Evolutionary conservation across 352 stramenopile genomes (phyloP).

Genomic region (Phytophthora multivora): DNA sequence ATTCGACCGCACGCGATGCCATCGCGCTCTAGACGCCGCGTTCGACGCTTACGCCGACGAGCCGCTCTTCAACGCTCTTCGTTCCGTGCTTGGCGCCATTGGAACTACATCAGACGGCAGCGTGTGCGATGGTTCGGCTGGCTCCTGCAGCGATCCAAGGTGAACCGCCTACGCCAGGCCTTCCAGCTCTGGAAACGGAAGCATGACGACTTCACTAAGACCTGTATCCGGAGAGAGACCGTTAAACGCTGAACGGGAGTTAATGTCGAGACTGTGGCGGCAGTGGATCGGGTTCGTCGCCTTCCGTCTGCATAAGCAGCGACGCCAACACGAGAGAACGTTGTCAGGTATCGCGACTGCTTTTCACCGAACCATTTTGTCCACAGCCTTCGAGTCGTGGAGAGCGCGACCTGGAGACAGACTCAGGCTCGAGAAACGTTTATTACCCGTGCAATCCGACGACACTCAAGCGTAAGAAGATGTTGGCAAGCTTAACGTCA

Average conservation of each 20-base stretch:
- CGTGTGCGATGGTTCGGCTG: slow-evolving; percentile 11
- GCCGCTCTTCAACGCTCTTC: slow-evolving; percentile 13
- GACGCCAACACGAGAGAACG: slow-evolving; percentile 14
- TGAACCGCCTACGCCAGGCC: slow-evolving; percentile 11
- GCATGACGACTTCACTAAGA: slow-evolving; percentile 7
- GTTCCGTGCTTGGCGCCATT: slow-evolving; percentile 18
- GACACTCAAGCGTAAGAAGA: not conserved
- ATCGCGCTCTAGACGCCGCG: not conserved
- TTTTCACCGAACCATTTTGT: slow-evolving; percentile 15
- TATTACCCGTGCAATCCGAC: slow-evolving; percentile 6
- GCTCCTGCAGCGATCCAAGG: slow-evolving; percentile 13
- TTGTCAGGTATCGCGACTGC: slow-evolving; percentile 1
- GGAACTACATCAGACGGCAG: not conserved
- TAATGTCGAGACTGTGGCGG: slow-evolving; percentile 30
- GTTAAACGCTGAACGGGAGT: slow-evolving; percentile 15
- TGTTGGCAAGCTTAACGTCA: slow-evolving; percentile 15
- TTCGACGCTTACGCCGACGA: slow-evolving; percentile 14
- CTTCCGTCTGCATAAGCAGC: slow-evolving; percentile 20
- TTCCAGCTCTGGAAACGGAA: slow-evolving; percentile 32
- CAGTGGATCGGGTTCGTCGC: slow-evolving; percentile 25
- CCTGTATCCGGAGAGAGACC: not conserved
- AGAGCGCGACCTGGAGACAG: slow-evolving; percentile 5
- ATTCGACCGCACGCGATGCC: slow-evolving; percentile 3
- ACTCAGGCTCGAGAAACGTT: not conserved
- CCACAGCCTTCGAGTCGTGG: slow-evolving; percentile 27